Base-by-base conservation (phyloP, 2,329 filamentous ascomycete genomes). In the Periconia macrospinosa region DNA sequence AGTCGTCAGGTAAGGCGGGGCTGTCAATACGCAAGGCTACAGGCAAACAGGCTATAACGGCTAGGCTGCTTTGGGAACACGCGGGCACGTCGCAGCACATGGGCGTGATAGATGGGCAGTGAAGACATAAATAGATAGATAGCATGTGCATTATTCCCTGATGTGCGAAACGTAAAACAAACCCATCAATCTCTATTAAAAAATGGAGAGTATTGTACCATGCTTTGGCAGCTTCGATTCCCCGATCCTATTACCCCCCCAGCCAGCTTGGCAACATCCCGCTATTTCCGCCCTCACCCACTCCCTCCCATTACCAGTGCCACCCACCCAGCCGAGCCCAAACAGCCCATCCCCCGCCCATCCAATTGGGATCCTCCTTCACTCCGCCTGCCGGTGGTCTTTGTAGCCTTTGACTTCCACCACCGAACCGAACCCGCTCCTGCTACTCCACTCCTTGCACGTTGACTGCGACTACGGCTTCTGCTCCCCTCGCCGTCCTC, bases 21-120 rank as follows among this genome's bases (percentile, higher is more conserved):
- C n/a, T n/a, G n/a, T n/a, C n/a, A n/a, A n/a, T n/a, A n/a, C n/a
- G n/a, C n/a, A n/a, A n/a, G n/a, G n/a, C n/a, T n/a, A n/a, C n/a
- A n/a, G n/a, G n/a, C n/a, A n/a, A n/a, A n/a, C n/a, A n/a, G n/a
- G n/a, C n/a, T n/a, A n/a, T n/a, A n/a, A n/a, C n/a, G n/a, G 35
- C 49, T 51, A 47, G 44, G 43, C 50, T 19, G 44, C 0, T 42
- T 47, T 47, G 47, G 50, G 43, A 44, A 47, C 35, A 37, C 33
- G 11, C 33, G 15, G 33, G 33, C 33, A 27, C n/a, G n/a, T n/a
- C n/a, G n/a, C n/a, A n/a, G n/a, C n/a, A n/a, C n/a, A n/a, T n/a
- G n/a, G 23, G 23, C 23, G 23, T 8, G 23, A 27, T 27, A 27
- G 23, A n/a, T n/a, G 3, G 23, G 23, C 23, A 27, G 23, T 27